A percentile compares a stretch with the other conserved stretches of the same genome.
Conservation (phyloP, 2,329 filamentous ascomycete species). For the Exophiala sp. region DNA sequence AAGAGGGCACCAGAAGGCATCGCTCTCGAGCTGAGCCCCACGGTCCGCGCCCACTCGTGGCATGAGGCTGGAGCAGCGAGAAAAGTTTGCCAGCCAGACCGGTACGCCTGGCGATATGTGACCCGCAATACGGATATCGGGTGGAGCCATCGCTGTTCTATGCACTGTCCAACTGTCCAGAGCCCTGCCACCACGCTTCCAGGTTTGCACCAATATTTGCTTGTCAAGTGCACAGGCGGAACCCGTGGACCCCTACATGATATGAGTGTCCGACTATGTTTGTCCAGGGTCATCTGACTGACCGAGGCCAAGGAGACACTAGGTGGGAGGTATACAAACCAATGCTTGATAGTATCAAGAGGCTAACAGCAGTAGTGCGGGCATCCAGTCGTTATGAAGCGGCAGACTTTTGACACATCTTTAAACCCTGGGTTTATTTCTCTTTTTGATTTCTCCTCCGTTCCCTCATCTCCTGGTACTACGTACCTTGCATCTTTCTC, state of each 20-base stretch:
- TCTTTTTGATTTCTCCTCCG: no score
- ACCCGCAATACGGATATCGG: neutral
- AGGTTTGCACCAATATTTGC: neutral
- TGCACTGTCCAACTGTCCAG: neutral
- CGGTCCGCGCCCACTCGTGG: no score
- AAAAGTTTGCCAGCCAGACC: neutral
- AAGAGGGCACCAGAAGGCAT: neutral
- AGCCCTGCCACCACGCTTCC: neutral
- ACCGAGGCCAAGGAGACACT: no score
- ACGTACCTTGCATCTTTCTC: no score
- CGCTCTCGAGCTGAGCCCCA: neutral
- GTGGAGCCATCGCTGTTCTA: neutral
- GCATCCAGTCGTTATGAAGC: no score
- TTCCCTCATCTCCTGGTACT: no score
- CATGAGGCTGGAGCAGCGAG: no score
- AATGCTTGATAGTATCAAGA: neutral
- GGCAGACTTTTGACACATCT: no score
- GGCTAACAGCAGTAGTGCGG: neutral
- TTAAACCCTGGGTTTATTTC: no score
- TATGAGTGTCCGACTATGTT: no score
- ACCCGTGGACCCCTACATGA: neutral
- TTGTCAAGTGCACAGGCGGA: neutral
- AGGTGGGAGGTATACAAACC: neutral
- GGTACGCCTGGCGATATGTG: no score
- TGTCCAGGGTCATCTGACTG: neutral